These are phyloP conservation scores for Bipolaris gigantea DNA, from an alignment of 2,329 filamentous ascomycete genomes.

Conservation along the genomic window DNA sequence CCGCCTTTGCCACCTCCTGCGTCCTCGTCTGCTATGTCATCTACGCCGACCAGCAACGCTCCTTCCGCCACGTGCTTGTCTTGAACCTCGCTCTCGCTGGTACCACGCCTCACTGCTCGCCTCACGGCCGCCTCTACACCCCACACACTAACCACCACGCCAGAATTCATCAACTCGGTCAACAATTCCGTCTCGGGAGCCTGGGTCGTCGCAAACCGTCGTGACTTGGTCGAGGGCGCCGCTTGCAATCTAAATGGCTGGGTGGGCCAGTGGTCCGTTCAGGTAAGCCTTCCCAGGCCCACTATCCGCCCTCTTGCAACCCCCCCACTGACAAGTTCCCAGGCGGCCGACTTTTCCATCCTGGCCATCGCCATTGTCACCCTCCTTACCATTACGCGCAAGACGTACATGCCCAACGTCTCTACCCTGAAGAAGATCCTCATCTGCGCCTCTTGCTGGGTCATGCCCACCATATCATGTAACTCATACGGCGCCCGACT, in stretches of 20 bases:
- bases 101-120: neutral
- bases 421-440: slow-evolving; percentile 33
- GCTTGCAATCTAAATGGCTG: slow-evolving; percentile 51
- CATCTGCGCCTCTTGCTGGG: slow-evolving; percentile 48
- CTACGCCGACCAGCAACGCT: slow-evolving; percentile 18
- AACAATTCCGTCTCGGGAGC: slow-evolving; percentile 51
- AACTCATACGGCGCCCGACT: neutral
- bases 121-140: neutral
- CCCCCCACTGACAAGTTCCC: neutral
- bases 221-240: slow-evolving; percentile 30
- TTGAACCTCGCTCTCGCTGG: slow-evolving; percentile 29
- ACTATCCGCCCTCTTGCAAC: neutral
- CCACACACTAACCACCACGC: neutral
- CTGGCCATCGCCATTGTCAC: slow-evolving; percentile 51
- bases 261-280: slow-evolving; percentile 49
- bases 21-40: slow-evolving; percentile 24
- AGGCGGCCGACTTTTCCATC: slow-evolving; percentile 46
- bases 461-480: slow-evolving; percentile 35
- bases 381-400: slow-evolving; percentile 46
- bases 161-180: slow-evolving; percentile 42
- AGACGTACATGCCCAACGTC: slow-evolving; percentile 38
- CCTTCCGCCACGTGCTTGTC: slow-evolving; percentile 29
- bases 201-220: slow-evolving; percentile 34
- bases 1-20: slow-evolving; percentile 19
- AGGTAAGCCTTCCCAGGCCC: slow-evolving; percentile 20